Evolutionary conservation across 805 yeast genomes (phyloP), one percentile per base, ranked within the genome.

Genomic region (Wickerhamomyces rabaulensis): DNA sequence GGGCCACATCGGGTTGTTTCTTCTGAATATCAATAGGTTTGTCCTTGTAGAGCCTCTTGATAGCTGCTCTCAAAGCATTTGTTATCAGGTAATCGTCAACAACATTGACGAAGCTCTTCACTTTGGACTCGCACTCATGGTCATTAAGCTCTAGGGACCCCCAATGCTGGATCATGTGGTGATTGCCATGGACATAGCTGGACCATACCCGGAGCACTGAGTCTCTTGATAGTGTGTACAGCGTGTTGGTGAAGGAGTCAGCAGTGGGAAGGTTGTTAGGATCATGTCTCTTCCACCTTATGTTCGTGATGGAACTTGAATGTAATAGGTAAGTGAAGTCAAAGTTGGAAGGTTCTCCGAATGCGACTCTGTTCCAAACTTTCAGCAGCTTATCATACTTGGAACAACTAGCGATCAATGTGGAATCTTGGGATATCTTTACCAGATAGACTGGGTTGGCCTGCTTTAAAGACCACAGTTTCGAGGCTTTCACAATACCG

Each of bases 301-400:
- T 60, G 29, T 70, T 68, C 0, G 80, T 71, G 0, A 90, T 79
- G 44, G 73, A 73, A 1, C 72, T 58, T 2, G 83, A 80, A 58
- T 87, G 95, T n/a, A 78, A 73, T 20, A 89, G 65, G 55, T 85
- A 82, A 0, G 79, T 67, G 51, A 88, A 67, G 55, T 85, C 94
- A 60, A 88, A 89, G 23, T 74, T 72, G 7, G 82, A 73, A 36
- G 79, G 74, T 31, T 78, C 80, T 23, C 75, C 89, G 57, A 81
- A 87, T 8, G 84, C 76, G 8, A 80, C 71, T 43, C 97, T 69
- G 45, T 81, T 73, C 96, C 96, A 91, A 2, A 88, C 70, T 58
- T 87, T 88, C 25, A 87, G 80, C 13, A 85, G 68, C 31, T 71
- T 70, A 61, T 88, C 96, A 60, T 74, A 78, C 37, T 68, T 69